Conservation (phyloP, 1,284 basidiomycete species). For the Cronartium ribicola region DNA sequence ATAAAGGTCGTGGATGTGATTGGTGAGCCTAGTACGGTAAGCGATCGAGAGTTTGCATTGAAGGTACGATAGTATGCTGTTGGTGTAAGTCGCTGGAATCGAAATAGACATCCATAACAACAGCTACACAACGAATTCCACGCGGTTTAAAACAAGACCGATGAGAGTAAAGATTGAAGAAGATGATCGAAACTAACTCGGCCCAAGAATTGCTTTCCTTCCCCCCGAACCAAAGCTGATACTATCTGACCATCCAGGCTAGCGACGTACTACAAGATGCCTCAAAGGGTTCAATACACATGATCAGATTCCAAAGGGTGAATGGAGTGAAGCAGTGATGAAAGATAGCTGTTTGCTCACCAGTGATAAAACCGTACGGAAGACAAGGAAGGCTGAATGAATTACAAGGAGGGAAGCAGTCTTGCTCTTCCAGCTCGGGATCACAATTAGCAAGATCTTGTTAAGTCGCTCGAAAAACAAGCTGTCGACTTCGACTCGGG, state of each 20-base stretch:
- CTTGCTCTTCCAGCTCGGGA: constrained; percentile 38
- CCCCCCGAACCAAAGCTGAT: constrained; percentile 33
- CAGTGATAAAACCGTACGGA: constrained; percentile 33
- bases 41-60: constrained; percentile 90
- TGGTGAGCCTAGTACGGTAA: constrained; percentile 81
- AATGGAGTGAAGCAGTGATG: neutral
- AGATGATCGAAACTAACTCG: constrained; percentile 8
- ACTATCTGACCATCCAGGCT: constrained; percentile 40
- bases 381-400: constrained; percentile 36
- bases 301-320: neutral
- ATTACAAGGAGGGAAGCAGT: constrained; percentile 38
- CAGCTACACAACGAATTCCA: constrained; percentile 76
- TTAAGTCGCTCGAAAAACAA: constrained; percentile 34
- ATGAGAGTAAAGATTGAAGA: constrained; percentile 50
- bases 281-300: neutral
- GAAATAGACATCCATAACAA: constrained; percentile 85
- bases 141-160: constrained; percentile 78
- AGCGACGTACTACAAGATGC: constrained; percentile 24
- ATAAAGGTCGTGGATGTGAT: constrained; percentile 76
- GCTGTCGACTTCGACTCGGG: constrained; percentile 23
- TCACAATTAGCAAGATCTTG: constrained; percentile 24
- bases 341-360: constrained; percentile 12
- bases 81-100: constrained; percentile 90
- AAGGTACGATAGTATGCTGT: constrained; percentile 89
- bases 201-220: constrained; percentile 25